phyloP scores from a whole-genome alignment of 495 filamentous ascomycete genomes.

The Hypoxylon lienhwacheense region DNA sequence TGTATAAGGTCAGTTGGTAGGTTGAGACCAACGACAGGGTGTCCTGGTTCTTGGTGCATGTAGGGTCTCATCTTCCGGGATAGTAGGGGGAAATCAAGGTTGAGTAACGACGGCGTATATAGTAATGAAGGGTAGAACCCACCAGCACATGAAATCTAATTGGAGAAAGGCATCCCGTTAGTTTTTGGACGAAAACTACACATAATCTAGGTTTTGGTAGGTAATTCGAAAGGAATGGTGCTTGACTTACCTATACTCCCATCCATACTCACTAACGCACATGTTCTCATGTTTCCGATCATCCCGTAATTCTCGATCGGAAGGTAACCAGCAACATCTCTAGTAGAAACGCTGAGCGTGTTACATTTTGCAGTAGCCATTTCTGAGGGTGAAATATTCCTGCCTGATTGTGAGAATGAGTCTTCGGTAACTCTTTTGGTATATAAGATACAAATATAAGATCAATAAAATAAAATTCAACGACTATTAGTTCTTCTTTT shows the following conservation, averaged over 20 bases:
- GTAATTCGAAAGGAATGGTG: not conserved
- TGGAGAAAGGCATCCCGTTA: slow-evolving; percentile 4
- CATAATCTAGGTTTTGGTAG: not conserved
- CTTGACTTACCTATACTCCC: slow-evolving; percentile 54
- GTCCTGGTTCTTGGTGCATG: not conserved
- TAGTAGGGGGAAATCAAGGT: not conserved
- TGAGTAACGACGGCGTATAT: not conserved
- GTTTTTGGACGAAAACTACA: not conserved
- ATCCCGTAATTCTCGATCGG: slow-evolving; percentile 76
- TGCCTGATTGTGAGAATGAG: too few relatives aligned
- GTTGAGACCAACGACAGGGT: too few relatives aligned
- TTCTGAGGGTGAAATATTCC: too few relatives aligned
- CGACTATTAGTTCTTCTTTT: too few relatives aligned
- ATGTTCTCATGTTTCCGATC: slow-evolving; percentile 78
- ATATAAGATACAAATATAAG: too few relatives aligned
- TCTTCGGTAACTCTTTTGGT: too few relatives aligned
- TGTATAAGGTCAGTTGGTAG: too few relatives aligned
- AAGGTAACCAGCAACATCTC: slow-evolving; percentile 51
- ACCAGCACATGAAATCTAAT: slow-evolving; percentile 74
- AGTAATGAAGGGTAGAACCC: slow-evolving; percentile 28
- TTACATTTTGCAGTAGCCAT: slow-evolving; percentile 32
- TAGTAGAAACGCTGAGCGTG: slow-evolving; percentile 36
- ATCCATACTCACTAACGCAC: slow-evolving; percentile 69
- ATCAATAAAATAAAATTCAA: too few relatives aligned
- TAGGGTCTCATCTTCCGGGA: not conserved